Evolutionary conservation across 2,329 filamentous ascomycete species (phyloP).

Genomic region (Fusarium transvaalense): DNA sequence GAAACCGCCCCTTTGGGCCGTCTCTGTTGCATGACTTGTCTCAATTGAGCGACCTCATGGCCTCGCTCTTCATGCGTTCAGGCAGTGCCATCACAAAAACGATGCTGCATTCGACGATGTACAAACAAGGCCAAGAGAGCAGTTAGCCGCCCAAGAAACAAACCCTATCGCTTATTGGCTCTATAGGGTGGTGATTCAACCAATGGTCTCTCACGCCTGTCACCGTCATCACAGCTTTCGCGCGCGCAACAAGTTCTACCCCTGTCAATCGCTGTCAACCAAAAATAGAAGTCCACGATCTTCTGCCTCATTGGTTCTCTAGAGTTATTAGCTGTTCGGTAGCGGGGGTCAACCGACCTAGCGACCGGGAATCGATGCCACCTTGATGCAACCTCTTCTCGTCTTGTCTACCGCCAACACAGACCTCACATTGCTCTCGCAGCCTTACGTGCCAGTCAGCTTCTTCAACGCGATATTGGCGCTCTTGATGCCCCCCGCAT

Average conservation of each 20-base stretch:
- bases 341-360: conserved; percentile 40
- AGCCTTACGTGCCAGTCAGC: conserved; percentile 45
- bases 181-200: conserved; percentile 21
- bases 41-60: conserved; percentile 42
- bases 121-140: conserved; percentile 37
- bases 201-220: conserved; percentile 47
- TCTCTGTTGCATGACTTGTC: conserved; percentile 43
- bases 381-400: conserved; percentile 40
- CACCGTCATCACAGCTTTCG: conserved; percentile 49
- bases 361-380: conserved; percentile 42
- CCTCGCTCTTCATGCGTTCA: conserved; percentile 42
- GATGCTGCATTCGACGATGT: conserved; percentile 19
- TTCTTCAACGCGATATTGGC: conserved; percentile 36
- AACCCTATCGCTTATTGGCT: conserved; percentile 39
- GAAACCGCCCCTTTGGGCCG: conserved; percentile 30
- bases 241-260: conserved; percentile 54
- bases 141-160: conserved; percentile 47
- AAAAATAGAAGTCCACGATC: conserved; percentile 53
- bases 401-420: conserved; percentile 41
- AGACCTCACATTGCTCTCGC: conserved; percentile 35
- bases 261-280: conserved; percentile 47
- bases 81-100: conserved; percentile 43
- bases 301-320: conserved; percentile 51
- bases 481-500: conserved; percentile 28
- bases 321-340: conserved; percentile 37